Evolutionary conservation across 2,329 filamentous ascomycete genomes (phyloP).

Genomic region (Beauveria sp.): DNA sequence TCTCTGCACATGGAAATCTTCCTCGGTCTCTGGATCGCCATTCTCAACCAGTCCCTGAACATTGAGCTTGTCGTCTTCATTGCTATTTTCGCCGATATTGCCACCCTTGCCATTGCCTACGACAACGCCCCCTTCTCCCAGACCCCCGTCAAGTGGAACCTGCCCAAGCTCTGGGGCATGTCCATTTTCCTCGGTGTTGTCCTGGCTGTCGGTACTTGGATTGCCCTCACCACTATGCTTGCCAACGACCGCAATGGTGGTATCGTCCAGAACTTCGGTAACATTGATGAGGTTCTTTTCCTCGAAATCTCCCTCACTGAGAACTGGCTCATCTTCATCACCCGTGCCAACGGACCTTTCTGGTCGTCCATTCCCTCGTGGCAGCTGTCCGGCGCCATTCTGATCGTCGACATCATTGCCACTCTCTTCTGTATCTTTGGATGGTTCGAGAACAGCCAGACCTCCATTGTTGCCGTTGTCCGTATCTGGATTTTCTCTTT

Average conservation of each 20-base stretch:
- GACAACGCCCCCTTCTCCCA: constrained; percentile 85
- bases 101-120: constrained; percentile 86
- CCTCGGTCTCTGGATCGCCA: constrained; percentile 85
- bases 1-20: constrained; percentile 89
- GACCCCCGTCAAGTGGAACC: constrained; percentile 88
- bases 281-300: constrained; percentile 76
- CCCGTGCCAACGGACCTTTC: constrained; percentile 85
- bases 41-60: constrained; percentile 76
- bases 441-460: constrained; percentile 62
- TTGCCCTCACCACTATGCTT: constrained; percentile 81
- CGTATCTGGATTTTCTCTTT: constrained; percentile 90
- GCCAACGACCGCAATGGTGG: constrained; percentile 60
- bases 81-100: constrained; percentile 89
- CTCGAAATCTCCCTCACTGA: constrained; percentile 84
- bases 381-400: constrained; percentile 71
- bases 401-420: constrained; percentile 75
- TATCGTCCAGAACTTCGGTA: constrained; percentile 85
- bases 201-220: constrained; percentile 79
- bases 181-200: constrained; percentile 76
- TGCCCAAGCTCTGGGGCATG: constrained; percentile 91
- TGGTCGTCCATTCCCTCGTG: constrained; percentile 85
- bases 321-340: constrained; percentile 97
- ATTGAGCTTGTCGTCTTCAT: constrained; percentile 88
- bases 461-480: constrained; percentile 75
- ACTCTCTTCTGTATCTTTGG: constrained; percentile 83